Percentiles rank a stretch among this genome's conserved stretches.
phyloP scores from a whole-genome alignment of 805 yeast genomes.

The Starmerella apicola region DNA sequence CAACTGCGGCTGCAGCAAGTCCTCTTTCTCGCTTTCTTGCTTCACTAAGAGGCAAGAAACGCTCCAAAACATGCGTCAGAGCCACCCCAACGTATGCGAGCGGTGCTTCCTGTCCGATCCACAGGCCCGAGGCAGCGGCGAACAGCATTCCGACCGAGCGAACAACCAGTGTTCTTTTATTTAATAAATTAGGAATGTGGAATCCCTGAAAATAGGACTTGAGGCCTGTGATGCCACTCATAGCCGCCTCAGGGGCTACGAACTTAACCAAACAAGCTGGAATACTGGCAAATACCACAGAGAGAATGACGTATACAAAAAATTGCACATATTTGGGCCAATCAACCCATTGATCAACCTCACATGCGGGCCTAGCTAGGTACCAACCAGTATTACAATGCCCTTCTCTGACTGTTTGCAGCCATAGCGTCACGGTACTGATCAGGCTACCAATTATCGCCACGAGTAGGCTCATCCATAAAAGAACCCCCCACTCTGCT shows the following conservation, averaged over 20 bases:
- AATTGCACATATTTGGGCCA: conserved; percentile 23
- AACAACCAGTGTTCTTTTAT: conserved; percentile 37
- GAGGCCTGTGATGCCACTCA: conserved; percentile 65
- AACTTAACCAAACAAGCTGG: conserved; percentile 28
- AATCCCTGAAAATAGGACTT: conserved; percentile 58
- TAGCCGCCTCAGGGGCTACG: conserved; percentile 31
- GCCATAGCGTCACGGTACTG: conserved; percentile 69
- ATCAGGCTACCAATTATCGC: conserved; percentile 72
- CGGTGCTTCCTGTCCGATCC: conserved; percentile 85
- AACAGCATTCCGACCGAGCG: conserved; percentile 49
- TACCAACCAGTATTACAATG: conserved; percentile 52
- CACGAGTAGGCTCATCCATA: conserved; percentile 55
- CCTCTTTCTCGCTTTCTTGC: conserved; percentile 45
- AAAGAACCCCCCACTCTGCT: conserved; percentile 50
- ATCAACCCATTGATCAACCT: conserved; percentile 29
- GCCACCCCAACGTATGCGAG: conserved; percentile 56
- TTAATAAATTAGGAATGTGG: conserved; percentile 41
- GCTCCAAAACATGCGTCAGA: conserved; percentile 25
- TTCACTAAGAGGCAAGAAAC: conserved; percentile 29
- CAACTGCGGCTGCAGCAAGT: conserved; percentile 70
- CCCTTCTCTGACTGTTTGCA: conserved; percentile 63
- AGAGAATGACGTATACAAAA: conserved; percentile 30
- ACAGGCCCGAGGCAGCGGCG: conserved; percentile 62
- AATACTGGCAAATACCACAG: conserved; percentile 31
- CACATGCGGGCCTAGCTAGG: conserved; percentile 55